These are phyloP conservation scores for Pichia sporocuriosa DNA, from an alignment of 805 yeast genomes.

Conservation along the genomic window DNA sequence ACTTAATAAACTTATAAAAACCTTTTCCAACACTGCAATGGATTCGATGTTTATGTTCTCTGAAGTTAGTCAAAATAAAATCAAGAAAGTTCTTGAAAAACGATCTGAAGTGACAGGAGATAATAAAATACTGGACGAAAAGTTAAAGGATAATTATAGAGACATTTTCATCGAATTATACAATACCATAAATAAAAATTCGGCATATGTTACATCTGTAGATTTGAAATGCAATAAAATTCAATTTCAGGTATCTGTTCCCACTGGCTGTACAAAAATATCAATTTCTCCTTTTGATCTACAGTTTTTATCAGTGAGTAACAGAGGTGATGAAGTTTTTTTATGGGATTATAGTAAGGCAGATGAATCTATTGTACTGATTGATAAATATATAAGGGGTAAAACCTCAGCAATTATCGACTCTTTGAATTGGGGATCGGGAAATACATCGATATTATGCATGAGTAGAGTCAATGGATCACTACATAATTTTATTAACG, in stretches of 20 bases:
- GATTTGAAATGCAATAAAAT: slow-evolving; percentile 39
- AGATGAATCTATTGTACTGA: slow-evolving; percentile 42
- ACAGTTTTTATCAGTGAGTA: slow-evolving; percentile 45
- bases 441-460: slow-evolving; percentile 40
- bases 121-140: slow-evolving; percentile 7
- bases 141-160: slow-evolving; percentile 18
- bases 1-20: slow-evolving; percentile 40
- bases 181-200: slow-evolving; percentile 25
- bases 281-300: slow-evolving; percentile 58
- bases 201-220: slow-evolving; percentile 37
- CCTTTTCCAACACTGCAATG: slow-evolving; percentile 45
- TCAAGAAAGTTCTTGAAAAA: slow-evolving; percentile 31
- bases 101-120: neutral
- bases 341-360: slow-evolving; percentile 56
- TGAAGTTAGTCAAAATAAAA: slow-evolving; percentile 40
- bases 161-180: slow-evolving; percentile 24
- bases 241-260: slow-evolving; percentile 44
- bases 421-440: slow-evolving; percentile 47
- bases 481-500: slow-evolving; percentile 54
- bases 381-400: slow-evolving; percentile 58
- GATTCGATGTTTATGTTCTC: slow-evolving; percentile 36
- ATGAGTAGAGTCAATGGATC: slow-evolving; percentile 51
- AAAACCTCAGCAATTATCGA: slow-evolving; percentile 50
- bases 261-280: slow-evolving; percentile 54
- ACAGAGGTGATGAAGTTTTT: slow-evolving; percentile 55